These are phyloP conservation scores for Plasmodium cynomolgi DNA, from an alignment of 169 alveolate species.

Conservation along the genomic window DNA sequence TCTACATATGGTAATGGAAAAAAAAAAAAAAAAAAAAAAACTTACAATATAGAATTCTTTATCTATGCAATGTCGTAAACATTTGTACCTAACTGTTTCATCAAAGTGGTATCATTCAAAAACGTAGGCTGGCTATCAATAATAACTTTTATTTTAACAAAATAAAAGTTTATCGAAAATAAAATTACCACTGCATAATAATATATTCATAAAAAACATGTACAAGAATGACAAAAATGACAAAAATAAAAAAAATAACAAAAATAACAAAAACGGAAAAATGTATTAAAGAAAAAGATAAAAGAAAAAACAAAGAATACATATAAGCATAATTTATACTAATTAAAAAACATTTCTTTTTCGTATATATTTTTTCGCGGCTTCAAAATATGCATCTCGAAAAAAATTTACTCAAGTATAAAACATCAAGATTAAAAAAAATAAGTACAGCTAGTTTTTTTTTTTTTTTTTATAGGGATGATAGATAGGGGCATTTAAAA, in stretches of 20 bases:
- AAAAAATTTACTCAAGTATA: not conserved
- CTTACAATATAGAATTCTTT: not conserved
- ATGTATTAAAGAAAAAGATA: not conserved
- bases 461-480: not conserved
- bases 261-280: not conserved
- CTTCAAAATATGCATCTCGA: conserved; percentile 1
- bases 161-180: not conserved
- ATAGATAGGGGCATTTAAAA: not conserved
- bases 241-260: not conserved
- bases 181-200: not conserved
- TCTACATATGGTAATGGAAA: not conserved
- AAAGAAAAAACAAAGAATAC: not conserved
- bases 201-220: not conserved
- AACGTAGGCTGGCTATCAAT: not conserved
- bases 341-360: not conserved
- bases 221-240: not conserved
- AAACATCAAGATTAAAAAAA: not conserved
- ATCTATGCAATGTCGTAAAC: conserved; percentile 1
- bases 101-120: not conserved
- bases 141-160: not conserved
- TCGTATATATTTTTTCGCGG: not conserved
- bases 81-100: not conserved
- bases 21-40: not conserved
- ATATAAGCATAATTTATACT: not conserved
- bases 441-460: not conserved